phyloP scores from a whole-genome alignment of 139 green algal species.

The Chlorella sp. region DNA sequence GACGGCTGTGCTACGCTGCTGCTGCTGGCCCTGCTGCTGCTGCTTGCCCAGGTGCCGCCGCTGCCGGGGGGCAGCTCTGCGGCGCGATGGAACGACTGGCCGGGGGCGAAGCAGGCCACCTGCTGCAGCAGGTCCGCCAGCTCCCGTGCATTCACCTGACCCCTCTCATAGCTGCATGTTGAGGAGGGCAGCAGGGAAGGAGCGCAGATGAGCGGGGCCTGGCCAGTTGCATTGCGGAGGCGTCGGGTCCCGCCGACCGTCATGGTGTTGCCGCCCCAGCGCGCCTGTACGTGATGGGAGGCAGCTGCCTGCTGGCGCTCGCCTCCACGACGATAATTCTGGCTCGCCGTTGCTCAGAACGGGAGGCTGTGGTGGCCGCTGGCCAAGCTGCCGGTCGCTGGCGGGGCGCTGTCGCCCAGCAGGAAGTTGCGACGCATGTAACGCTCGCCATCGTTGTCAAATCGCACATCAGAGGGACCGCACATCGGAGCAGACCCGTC shows the following conservation, averaged over 20 bases:
- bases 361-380: too few relatives aligned
- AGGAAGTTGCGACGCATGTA: too few relatives aligned
- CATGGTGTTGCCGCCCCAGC: neutral
- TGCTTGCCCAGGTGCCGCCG: neutral
- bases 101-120: constrained; percentile 19
- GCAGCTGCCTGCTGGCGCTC: neutral
- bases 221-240: neutral
- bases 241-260: neutral
- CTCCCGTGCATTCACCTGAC: neutral
- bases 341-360: too few relatives aligned
- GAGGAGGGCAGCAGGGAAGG: neutral
- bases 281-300: neutral
- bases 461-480: too few relatives aligned
- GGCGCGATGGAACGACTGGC: constrained; percentile 10
- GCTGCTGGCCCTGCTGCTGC: neutral
- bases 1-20: neutral
- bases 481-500: too few relatives aligned
- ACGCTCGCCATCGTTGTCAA: too few relatives aligned
- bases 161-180: constrained; percentile 7
- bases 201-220: neutral
- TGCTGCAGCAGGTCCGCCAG: constrained; percentile 28
- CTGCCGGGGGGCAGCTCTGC: neutral
- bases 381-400: too few relatives aligned
- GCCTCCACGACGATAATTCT: too few relatives aligned
- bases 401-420: too few relatives aligned